Percentiles rank a stretch among this genome's conserved stretches.
These are phyloP conservation scores for Boletus reticulatus DNA, from an alignment of 768 basidiomycete species.

Conservation along the genomic window DNA sequence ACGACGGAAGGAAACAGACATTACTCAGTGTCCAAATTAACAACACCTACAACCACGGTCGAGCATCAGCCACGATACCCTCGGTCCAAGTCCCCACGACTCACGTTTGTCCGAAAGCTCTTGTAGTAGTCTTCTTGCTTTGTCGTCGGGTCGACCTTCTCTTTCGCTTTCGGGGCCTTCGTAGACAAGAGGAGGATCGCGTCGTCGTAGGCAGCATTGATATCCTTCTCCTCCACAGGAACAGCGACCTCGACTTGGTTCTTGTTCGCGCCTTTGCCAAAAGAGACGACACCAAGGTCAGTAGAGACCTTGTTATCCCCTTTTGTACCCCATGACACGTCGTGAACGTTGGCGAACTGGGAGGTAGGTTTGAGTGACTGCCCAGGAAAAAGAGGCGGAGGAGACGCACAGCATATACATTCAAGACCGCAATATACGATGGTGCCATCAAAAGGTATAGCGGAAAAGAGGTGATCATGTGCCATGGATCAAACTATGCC, in stretches of 20 bases:
- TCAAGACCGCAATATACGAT: slow-evolving; percentile 90
- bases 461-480: slow-evolving; percentile 93
- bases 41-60: slow-evolving; percentile 49
- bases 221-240: slow-evolving; percentile 75
- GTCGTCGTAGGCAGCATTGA: slow-evolving; percentile 87
- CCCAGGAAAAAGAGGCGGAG: background rate
- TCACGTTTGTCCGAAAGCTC: slow-evolving; percentile 81
- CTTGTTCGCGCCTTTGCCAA: slow-evolving; percentile 40
- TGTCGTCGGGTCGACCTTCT: slow-evolving; percentile 60
- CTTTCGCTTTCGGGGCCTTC: slow-evolving; percentile 72
- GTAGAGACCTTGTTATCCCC: slow-evolving; percentile 85
- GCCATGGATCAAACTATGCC: slow-evolving; percentile 89
- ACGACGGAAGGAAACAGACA: slow-evolving; percentile 41
- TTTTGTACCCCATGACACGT: slow-evolving; percentile 95
- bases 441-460: slow-evolving; percentile 91
- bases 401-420: slow-evolving; percentile 71
- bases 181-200: slow-evolving; percentile 82
- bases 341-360: slow-evolving; percentile 84
- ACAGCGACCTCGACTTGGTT: slow-evolving; percentile 75
- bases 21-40: slow-evolving; percentile 89
- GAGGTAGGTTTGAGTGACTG: background rate
- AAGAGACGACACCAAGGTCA: slow-evolving; percentile 81
- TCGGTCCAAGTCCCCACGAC: slow-evolving; percentile 9
- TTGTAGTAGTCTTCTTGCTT: slow-evolving; percentile 26
- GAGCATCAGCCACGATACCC: slow-evolving; percentile 11